Percentiles rank a stretch among this genome's conserved stretches.
These are phyloP conservation scores for Pilatotrama ljubarskyi DNA, from an alignment of 768 basidiomycete genomes.

Conservation along the genomic window DNA sequence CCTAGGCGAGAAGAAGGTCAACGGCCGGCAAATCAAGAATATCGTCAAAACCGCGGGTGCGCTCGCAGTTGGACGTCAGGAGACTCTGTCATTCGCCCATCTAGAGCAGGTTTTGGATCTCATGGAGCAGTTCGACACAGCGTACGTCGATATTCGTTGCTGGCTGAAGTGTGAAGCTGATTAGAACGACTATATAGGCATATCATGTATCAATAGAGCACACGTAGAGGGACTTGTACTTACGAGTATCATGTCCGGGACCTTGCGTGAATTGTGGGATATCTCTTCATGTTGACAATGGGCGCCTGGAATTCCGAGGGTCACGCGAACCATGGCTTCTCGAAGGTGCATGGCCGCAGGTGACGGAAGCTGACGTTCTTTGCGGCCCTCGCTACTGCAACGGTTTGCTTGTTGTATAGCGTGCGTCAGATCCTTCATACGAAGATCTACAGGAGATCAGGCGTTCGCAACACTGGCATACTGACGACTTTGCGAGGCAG, in stretches of 20 bases:
- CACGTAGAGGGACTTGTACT: background rate
- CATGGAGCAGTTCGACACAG: conserved; percentile 55
- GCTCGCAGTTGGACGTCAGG: conserved; percentile 50
- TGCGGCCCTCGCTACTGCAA: background rate
- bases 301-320: background rate
- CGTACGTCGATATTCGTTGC: conserved; percentile 18
- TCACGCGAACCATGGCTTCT: background rate
- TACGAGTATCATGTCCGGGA: background rate
- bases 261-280: background rate
- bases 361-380: conserved; percentile 7
- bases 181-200: background rate
- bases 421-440: conserved; percentile 1
- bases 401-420: background rate
- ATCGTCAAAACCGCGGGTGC: conserved; percentile 64
- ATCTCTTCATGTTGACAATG: background rate
- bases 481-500: background rate
- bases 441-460: background rate
- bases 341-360: background rate
- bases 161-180: background rate
- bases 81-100: conserved; percentile 50
- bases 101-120: conserved; percentile 59
- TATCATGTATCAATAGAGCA: conserved; percentile 22
- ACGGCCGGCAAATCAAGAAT: conserved; percentile 72
- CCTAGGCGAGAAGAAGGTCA: conserved; percentile 53
- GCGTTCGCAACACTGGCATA: background rate